Conservation (phyloP, 805 yeast species). For the Hanseniaspora osmophila region DNA sequence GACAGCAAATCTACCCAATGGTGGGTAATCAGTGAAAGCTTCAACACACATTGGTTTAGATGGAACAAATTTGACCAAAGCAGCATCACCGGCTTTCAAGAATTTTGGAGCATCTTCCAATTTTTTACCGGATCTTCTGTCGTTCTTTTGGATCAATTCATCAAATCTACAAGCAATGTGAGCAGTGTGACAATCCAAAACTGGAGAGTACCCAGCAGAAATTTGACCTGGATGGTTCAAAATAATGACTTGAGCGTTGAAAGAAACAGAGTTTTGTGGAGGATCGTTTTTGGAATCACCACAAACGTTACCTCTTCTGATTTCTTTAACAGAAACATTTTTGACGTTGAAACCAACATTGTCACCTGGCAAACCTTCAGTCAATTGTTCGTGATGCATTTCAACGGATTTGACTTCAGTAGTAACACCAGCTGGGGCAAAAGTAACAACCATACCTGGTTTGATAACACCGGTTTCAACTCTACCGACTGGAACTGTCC, state of each 20-base stretch:
- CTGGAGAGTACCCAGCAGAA: constrained; percentile 84
- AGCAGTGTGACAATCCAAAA: constrained; percentile 83
- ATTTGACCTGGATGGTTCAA: constrained; percentile 89
- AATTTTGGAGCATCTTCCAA: constrained; percentile 82
- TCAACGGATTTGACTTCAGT: constrained; percentile 83
- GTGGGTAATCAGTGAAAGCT: constrained; percentile 88
- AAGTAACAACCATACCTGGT: constrained; percentile 81
- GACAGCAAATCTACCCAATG: constrained; percentile 95
- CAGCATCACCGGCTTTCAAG: constrained; percentile 94
- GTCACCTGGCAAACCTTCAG: constrained; percentile 82
- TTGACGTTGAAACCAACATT: constrained; percentile 82
- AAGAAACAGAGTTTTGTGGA: constrained; percentile 64
- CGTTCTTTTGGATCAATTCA: constrained; percentile 68
- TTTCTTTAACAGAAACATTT: constrained; percentile 79
- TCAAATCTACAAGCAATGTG: constrained; percentile 85
- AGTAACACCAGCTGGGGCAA: constrained; percentile 84
- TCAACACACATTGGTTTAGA: constrained; percentile 91
- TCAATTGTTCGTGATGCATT: constrained; percentile 74
- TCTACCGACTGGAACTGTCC: constrained; percentile 88
- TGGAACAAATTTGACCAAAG: constrained; percentile 80
- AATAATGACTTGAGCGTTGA: constrained; percentile 76
- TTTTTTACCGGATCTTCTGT: constrained; percentile 87
- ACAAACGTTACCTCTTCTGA: constrained; percentile 85
- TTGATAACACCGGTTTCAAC: constrained; percentile 86
- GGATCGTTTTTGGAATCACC: constrained; percentile 87